These are phyloP conservation scores for Gossypium turneri DNA, from an alignment of 345 rosid genomes.

Conservation along the genomic window DNA sequence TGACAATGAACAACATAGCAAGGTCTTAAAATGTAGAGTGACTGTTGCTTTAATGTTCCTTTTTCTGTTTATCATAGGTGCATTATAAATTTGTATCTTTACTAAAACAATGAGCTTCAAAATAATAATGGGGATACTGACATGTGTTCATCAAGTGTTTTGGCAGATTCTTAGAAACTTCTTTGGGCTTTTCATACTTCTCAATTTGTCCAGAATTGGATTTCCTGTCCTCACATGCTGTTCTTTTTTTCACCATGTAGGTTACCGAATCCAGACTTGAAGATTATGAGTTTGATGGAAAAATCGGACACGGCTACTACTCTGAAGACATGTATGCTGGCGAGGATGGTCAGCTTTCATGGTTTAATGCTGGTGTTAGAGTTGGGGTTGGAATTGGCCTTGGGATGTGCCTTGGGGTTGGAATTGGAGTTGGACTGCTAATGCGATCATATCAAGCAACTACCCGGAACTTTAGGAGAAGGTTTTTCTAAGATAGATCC, in stretches of 20 bases:
- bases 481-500: constrained; percentile 49
- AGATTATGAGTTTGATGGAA: constrained; percentile 52
- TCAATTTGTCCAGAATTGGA: background rate
- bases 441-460: constrained; percentile 93
- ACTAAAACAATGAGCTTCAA: background rate
- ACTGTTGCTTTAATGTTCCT: background rate
- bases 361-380: constrained; percentile 94
- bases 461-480: constrained; percentile 80
- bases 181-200: background rate
- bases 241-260: constrained; percentile 29
- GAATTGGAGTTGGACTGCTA: constrained; percentile 89
- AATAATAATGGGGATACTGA: background rate
- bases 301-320: constrained; percentile 46
- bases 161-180: background rate
- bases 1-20: background rate
- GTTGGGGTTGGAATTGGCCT: constrained; percentile 96
- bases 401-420: constrained; percentile 86
- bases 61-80: background rate
- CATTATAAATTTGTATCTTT: background rate
- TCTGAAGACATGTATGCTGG: constrained; percentile 59
- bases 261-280: constrained; percentile 40
- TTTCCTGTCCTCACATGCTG: background rate
- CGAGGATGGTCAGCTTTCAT: constrained; percentile 83
- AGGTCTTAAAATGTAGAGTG: background rate
- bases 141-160: background rate